Conservation (phyloP, 2,329 filamentous ascomycete species). For the Drechslerella coelobrocha region DNA sequence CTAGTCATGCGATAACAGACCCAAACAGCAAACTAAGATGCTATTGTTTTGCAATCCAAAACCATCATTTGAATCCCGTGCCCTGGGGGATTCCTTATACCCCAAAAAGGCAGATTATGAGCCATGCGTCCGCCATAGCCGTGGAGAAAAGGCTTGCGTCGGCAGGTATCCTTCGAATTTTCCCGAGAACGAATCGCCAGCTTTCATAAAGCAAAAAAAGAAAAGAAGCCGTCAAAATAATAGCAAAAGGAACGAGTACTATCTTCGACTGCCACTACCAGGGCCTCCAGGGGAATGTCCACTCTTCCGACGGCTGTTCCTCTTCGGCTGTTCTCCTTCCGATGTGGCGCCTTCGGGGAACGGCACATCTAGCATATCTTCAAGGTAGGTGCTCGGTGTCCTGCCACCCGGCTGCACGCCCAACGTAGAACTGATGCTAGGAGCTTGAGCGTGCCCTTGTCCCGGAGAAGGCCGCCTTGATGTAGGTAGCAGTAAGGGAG, state of each 20-base stretch:
- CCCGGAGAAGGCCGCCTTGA: constrained; percentile 51
- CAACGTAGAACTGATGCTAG: constrained; percentile 60
- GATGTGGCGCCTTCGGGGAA: constrained; percentile 56
- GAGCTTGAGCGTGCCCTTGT: constrained; percentile 48
- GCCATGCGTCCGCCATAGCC: neutral
- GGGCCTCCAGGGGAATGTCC: constrained; percentile 22
- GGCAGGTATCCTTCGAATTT: neutral
- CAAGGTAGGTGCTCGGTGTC: constrained; percentile 86
- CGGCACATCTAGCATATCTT: constrained; percentile 76
- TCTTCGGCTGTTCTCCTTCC: constrained; percentile 59
- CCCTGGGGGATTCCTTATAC: neutral
- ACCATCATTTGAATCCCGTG: neutral
- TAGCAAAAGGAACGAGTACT: constrained; percentile 18
- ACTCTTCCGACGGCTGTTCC: constrained; percentile 39
- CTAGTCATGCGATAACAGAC: neutral
- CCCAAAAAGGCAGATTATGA: neutral
- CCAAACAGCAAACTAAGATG: neutral
- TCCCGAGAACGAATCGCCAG: constrained; percentile 62
- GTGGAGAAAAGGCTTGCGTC: neutral
- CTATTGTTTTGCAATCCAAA: neutral
- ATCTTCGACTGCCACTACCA: constrained; percentile 28
- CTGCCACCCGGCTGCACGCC: constrained; percentile 72
- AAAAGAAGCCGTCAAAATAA: constrained; percentile 7
- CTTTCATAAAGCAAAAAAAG: constrained; percentile 29
- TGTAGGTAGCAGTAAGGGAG: constrained; percentile 53